These are phyloP conservation scores for Polymyxa betae DNA, from an alignment of 208 protist genomes.

Conservation along the genomic window DNA sequence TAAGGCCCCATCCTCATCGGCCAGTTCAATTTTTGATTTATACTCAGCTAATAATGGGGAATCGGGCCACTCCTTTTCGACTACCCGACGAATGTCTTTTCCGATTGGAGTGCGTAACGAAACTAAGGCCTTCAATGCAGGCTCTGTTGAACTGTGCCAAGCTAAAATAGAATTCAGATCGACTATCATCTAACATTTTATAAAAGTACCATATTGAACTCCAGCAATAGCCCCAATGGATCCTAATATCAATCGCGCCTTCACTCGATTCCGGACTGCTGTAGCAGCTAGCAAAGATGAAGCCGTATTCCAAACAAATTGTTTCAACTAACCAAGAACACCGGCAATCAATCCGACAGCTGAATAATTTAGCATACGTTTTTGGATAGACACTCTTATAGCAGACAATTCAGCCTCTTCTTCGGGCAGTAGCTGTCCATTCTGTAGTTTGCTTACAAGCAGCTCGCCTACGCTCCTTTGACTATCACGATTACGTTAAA, in stretches of 20 bases:
- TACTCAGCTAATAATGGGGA: not conserved
- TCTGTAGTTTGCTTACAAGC: not conserved
- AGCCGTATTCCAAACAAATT: not conserved
- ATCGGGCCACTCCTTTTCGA: not conserved
- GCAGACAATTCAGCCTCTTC: not conserved
- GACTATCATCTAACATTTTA: not conserved
- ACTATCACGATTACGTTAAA: too few relatives aligned
- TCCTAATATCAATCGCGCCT: not conserved
- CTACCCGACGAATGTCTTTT: not conserved
- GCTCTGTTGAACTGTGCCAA: not conserved
- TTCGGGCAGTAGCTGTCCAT: not conserved
- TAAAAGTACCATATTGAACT: not conserved
- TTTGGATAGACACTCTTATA: not conserved
- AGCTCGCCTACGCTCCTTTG: not conserved
- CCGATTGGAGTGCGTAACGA: not conserved
- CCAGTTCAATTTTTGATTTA: not conserved
- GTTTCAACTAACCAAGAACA: not conserved
- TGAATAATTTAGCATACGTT: not conserved
- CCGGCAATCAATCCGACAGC: not conserved
- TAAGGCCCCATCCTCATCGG: not conserved
- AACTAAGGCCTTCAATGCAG: not conserved
- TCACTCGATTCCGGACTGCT: not conserved
- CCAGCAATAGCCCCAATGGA: not conserved
- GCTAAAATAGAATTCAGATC: not conserved
- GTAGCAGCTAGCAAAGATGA: not conserved